phyloP scores from a whole-genome alignment of 345 rosid species.

The Psidium friedrichsthalianum region DNA sequence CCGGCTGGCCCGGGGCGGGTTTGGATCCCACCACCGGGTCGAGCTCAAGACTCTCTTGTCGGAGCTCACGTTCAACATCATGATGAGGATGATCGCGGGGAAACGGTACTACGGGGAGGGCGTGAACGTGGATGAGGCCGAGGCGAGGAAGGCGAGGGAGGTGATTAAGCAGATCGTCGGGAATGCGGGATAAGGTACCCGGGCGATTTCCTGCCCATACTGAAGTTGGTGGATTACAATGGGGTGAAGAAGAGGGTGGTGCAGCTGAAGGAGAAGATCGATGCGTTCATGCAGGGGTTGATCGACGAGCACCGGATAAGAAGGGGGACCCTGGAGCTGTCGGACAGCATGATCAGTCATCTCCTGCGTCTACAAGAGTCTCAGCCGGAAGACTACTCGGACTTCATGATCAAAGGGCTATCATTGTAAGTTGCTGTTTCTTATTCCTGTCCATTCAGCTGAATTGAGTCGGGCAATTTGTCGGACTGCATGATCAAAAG shows the following conservation, averaged over 20 bases:
- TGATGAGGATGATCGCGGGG: conserved; percentile 37
- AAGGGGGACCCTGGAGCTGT: not conserved
- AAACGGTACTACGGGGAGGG: conserved; percentile 13
- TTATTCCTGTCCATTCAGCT: not conserved
- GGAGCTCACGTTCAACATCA: conserved; percentile 18
- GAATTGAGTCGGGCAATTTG: not conserved
- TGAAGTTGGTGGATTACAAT: conserved; percentile 1
- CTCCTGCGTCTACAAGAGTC: conserved; percentile 36
- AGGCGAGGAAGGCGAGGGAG: conserved; percentile 7
- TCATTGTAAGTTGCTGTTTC: conserved; percentile 3
- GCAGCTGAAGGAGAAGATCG: conserved; percentile 18
- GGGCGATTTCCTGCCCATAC: conserved; percentile 5
- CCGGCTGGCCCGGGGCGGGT: conserved; percentile 13
- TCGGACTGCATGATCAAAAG: not conserved
- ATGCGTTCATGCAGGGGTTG: conserved; percentile 33
- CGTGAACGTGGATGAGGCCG: not conserved
- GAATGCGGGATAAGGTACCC: not conserved
- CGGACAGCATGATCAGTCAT: conserved; percentile 51
- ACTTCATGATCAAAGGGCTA: conserved; percentile 35
- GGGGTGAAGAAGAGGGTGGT: conserved; percentile 23
- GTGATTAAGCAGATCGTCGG: conserved; percentile 9
- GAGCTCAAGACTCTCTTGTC: conserved; percentile 28
- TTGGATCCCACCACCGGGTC: conserved; percentile 14
- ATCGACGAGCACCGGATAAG: conserved; percentile 31
- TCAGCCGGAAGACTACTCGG: conserved; percentile 13